Evolutionary conservation across 2,329 filamentous ascomycete species (phyloP), one percentile per base, ranked within the genome.

Genomic region (Calycina marina): DNA sequence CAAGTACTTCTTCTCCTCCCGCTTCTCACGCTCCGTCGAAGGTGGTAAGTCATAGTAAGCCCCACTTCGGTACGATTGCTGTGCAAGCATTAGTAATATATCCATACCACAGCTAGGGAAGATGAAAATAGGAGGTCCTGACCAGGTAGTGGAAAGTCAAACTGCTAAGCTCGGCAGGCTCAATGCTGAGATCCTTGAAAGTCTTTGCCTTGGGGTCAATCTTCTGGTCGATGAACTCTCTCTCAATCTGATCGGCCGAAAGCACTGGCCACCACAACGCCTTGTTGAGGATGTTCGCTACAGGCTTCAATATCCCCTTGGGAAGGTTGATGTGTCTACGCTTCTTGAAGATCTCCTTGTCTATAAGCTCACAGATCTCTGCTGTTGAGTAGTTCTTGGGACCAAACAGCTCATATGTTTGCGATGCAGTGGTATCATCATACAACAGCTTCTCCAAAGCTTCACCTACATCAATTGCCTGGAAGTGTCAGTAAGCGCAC

Each of bases 101-200:
- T n/a, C n/a, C n/a, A n/a, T n/a, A n/a, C n/a, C n/a, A n/a, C n/a
- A 29, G 3, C 16, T n/a, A 26, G 11, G 12, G 25, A 22, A 22
- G 6, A 6, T 10, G 14, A 5, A 6, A 2, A 34, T 6, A 8
- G 34, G 6, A 28, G 20, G 14, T 15, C 61, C 79, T 60, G 65
- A 90, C 84, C 65, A 96, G 59, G 61, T 98, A 98, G 59, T 92
- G 80, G 60, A 88, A 96, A 44, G 84, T 93, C 56, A 84, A 74
- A 56, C 81, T 77, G 56, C 71, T 76, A 49, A 96, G 71, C 42
- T 96, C 86, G 28, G 74, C 80, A 17, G 88, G 83, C 59, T 85
- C 79, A 43, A 98, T 93, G 39, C 73, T 82, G 28, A 98, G 68
- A 53, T 96, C 86, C 59, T 81, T 81, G 63, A 96, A 93, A 2